A percentile compares a stretch with the other conserved stretches of the same genome.
Conservation (phyloP, 2,329 filamentous ascomycete genomes). For the Exophiala bonariae region DNA sequence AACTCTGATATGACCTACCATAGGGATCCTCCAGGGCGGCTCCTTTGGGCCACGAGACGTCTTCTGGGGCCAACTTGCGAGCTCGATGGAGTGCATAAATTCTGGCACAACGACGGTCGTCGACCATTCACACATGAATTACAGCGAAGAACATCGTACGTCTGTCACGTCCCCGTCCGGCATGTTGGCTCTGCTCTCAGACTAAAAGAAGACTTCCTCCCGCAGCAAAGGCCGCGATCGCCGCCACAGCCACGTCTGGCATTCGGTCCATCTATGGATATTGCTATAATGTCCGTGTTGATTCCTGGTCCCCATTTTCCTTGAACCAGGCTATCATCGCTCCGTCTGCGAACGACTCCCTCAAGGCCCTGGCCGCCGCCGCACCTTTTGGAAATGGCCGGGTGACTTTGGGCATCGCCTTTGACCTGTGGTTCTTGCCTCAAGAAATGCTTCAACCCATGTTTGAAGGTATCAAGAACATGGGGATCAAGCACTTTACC, state of each 20-base stretch:
- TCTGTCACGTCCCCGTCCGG: background rate
- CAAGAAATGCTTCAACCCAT: slow-evolving; percentile 25
- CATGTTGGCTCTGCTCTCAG: background rate
- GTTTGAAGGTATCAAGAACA: slow-evolving; percentile 20
- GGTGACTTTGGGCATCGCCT: slow-evolving; percentile 31
- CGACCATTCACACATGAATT: slow-evolving; percentile 34
- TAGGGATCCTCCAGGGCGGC: slow-evolving; percentile 39
- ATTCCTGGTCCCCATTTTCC: slow-evolving; percentile 23
- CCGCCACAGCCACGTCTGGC: slow-evolving; percentile 30
- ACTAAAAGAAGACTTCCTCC: background rate
- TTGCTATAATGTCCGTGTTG: slow-evolving; percentile 22
- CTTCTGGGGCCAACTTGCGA: slow-evolving; percentile 38
- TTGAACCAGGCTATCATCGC: slow-evolving; percentile 13
- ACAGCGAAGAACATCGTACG: slow-evolving; percentile 25
- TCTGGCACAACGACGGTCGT: slow-evolving; percentile 29
- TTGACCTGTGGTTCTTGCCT: slow-evolving; percentile 21
- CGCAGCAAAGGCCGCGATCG: slow-evolving; percentile 25
- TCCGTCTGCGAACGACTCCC: slow-evolving; percentile 25
- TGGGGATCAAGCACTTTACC: slow-evolving; percentile 29
- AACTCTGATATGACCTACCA: too few relatives aligned
- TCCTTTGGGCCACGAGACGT: slow-evolving; percentile 41
- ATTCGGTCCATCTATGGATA: slow-evolving; percentile 33
- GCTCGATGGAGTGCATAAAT: slow-evolving; percentile 12
- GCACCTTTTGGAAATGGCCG: slow-evolving; percentile 31
- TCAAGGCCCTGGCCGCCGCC: slow-evolving; percentile 19